These are phyloP conservation scores for Pseudogymnoascus sp. DNA, from an alignment of 2,329 filamentous ascomycete genomes.

Conservation along the genomic window DNA sequence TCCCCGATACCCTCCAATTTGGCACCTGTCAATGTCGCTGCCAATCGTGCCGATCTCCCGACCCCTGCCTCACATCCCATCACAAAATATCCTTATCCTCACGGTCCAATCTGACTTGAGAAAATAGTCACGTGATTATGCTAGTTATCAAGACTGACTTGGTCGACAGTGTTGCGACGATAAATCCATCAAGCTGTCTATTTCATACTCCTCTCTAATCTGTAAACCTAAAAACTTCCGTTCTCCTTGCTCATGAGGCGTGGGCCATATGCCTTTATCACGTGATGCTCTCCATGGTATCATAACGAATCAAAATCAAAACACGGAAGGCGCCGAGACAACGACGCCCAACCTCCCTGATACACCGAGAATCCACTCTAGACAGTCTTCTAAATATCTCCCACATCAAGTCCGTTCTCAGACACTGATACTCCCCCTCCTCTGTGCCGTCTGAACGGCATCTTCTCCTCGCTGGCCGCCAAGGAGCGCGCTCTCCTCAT, in stretches of 20 bases:
- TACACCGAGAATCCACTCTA: background rate
- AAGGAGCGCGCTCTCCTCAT: slow-evolving; percentile 26
- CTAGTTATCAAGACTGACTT: background rate
- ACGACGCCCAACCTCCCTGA: background rate
- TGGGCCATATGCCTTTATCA: background rate
- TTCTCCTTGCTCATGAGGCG: background rate
- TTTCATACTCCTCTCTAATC: background rate
- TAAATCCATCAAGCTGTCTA: background rate
- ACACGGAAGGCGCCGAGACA: background rate
- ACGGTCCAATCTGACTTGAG: background rate
- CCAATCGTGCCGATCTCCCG: background rate
- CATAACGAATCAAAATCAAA: background rate
- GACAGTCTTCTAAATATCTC: background rate
- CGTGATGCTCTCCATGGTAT: background rate
- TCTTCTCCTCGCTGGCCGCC: slow-evolving; percentile 14
- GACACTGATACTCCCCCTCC: slow-evolving; percentile 17
- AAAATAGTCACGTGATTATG: background rate
- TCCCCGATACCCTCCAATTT: background rate
- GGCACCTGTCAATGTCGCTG: slow-evolving; percentile 1
- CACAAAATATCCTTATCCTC: background rate
- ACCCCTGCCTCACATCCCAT: background rate
- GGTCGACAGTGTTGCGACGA: background rate
- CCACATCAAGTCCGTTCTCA: background rate
- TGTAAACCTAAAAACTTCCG: background rate
- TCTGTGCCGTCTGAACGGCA: slow-evolving; percentile 13